Conservation (phyloP, 2,329 filamentous ascomycete species). For the Arachnomyces sp. region DNA sequence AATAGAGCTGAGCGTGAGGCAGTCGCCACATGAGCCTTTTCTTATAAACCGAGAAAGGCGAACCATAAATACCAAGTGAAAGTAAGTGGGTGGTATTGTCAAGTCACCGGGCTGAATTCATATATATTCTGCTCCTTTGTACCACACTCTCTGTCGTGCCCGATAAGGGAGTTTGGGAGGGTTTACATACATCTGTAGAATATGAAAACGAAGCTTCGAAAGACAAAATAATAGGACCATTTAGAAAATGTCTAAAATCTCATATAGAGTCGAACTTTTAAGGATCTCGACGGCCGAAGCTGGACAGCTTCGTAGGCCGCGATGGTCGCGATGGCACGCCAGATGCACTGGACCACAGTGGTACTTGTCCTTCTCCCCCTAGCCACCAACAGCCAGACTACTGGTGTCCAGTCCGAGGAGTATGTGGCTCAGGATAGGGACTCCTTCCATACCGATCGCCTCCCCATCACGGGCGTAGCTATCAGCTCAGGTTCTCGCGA, state of each 20-base stretch:
- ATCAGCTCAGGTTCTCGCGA: slow-evolving; percentile 21
- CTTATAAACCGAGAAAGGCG: no score
- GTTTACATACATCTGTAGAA: not conserved
- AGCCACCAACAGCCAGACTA: no score
- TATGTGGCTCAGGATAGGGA: no score
- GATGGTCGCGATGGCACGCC: not conserved
- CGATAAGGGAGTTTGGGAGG: not conserved
- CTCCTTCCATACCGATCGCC: no score
- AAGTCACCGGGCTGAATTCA: not conserved
- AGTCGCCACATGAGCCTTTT: no score
- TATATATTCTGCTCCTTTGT: not conserved
- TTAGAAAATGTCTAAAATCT: not conserved
- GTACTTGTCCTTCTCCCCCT: no score
- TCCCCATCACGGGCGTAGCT: slow-evolving; percentile 22
- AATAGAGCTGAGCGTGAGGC: no score
- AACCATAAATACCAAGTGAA: no score
- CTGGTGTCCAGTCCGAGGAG: no score
- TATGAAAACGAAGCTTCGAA: not conserved
- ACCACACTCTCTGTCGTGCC: not conserved
- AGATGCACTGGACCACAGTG: slow-evolving; percentile 5
- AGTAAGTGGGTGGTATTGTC: not conserved
- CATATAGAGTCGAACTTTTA: slow-evolving; percentile 2
- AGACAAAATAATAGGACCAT: no score
- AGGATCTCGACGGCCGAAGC: slow-evolving; percentile 6
- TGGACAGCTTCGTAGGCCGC: no score